These are phyloP conservation scores for Aphanomyces astaci DNA, from an alignment of 352 stramenopile species.

Conservation along the genomic window DNA sequence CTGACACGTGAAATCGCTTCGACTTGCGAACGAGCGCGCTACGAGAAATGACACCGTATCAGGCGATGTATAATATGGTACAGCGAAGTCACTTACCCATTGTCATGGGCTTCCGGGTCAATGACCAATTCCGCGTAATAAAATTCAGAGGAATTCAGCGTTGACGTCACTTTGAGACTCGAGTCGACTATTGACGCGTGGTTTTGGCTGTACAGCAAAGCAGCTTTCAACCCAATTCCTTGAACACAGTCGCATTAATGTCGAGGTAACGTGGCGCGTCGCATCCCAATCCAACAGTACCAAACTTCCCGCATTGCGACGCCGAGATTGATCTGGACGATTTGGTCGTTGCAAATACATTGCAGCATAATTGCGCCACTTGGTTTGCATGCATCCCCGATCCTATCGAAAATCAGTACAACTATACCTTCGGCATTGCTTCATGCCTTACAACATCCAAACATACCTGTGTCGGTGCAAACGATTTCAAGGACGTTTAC, in stretches of 20 bases:
- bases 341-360: constrained; percentile 62
- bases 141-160: constrained; percentile 45
- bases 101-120: constrained; percentile 41
- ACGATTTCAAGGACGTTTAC: constrained; percentile 42
- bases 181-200: constrained; percentile 26
- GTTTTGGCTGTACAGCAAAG: constrained; percentile 63
- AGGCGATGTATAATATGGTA: too few species aligned
- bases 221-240: constrained; percentile 66
- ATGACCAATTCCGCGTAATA: constrained; percentile 65
- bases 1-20: constrained; percentile 46
- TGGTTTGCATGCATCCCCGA: constrained; percentile 57
- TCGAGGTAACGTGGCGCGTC: background rate
- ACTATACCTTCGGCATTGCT: background rate
- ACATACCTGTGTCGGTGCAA: constrained; percentile 54
- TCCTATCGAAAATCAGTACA: constrained; percentile 24
- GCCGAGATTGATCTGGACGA: constrained; percentile 1
- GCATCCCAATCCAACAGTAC: constrained; percentile 23
- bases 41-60: too few species aligned
- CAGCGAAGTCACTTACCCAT: background rate
- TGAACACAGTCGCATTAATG: background rate
- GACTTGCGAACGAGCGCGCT: constrained; percentile 49
- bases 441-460: too few species aligned
- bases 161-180: constrained; percentile 57
- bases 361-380: constrained; percentile 55
- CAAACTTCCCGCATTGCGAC: constrained; percentile 46